phyloP scores from a whole-genome alignment of 495 filamentous ascomycete genomes.

The Talaromyces adpressus region DNA sequence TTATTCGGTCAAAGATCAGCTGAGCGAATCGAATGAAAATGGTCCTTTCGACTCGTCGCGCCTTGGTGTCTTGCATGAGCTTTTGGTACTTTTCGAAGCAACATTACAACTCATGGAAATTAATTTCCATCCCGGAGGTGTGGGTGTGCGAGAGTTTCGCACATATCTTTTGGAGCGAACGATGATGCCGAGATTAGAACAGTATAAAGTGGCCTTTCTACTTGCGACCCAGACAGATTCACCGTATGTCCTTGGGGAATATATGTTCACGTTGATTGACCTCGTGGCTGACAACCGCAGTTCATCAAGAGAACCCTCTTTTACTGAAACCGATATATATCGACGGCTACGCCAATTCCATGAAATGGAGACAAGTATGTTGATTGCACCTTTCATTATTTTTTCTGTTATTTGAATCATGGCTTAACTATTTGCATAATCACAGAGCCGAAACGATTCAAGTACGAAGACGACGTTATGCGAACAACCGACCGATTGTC shows the following conservation, averaged over 20 bases:
- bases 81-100: slow-evolving; percentile 15
- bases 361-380: slow-evolving; percentile 20
- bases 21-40: slow-evolving; percentile 21
- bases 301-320: slow-evolving; percentile 15
- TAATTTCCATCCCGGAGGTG: slow-evolving; percentile 28
- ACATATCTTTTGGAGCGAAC: slow-evolving; percentile 23
- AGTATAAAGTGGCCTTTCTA: slow-evolving; percentile 24
- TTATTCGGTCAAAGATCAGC: slow-evolving; percentile 19
- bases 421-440: neutral
- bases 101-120: slow-evolving; percentile 22
- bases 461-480: slow-evolving; percentile 16
- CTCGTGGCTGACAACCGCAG: neutral
- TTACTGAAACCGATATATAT: slow-evolving; percentile 14
- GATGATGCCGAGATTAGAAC: slow-evolving; percentile 21
- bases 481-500: slow-evolving; percentile 15
- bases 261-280: neutral
- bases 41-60: slow-evolving; percentile 18
- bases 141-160: slow-evolving; percentile 20
- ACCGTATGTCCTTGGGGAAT: slow-evolving; percentile 10
- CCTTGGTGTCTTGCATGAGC: slow-evolving; percentile 16
- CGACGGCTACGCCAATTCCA: slow-evolving; percentile 11
- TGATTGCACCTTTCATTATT: neutral
- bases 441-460: neutral
- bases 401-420: neutral
- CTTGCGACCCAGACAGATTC: slow-evolving; percentile 24